Evolutionary conservation across 2,329 filamentous ascomycete genomes (phyloP).

Genomic region (Clarireedia homoeocarpa): DNA sequence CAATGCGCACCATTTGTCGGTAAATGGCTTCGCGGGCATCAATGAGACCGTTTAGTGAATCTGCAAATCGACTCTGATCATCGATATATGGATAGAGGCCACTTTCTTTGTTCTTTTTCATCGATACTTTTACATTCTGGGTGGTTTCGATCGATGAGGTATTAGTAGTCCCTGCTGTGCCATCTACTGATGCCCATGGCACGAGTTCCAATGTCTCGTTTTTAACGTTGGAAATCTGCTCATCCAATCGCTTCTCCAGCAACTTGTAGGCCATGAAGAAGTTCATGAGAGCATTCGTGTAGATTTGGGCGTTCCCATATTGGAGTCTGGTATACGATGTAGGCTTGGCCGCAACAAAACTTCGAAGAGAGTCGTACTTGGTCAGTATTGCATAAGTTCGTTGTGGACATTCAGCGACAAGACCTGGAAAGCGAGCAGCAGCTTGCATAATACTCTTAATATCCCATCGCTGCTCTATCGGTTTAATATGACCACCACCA

Average conservation of each 20-base stretch:
- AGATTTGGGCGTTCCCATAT: constrained; percentile 21
- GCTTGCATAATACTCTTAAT: constrained; percentile 21
- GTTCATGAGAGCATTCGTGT: constrained; percentile 22
- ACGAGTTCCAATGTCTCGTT: neutral
- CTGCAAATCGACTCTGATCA: neutral
- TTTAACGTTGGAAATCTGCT: neutral
- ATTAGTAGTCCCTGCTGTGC: too few relatives aligned
- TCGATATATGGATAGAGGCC: neutral
- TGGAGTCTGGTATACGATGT: constrained; percentile 11
- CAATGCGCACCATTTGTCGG: constrained; percentile 3
- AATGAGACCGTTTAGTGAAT: neutral
- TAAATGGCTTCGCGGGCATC: neutral
- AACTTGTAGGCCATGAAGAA: constrained; percentile 24
- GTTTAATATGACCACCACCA: constrained; percentile 24
- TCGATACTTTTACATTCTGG: too few relatives aligned
- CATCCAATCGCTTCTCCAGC: neutral
- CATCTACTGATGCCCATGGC: neutral
- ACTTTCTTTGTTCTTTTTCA: neutral
- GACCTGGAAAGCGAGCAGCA: constrained; percentile 23
- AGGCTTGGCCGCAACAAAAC: constrained; percentile 16
- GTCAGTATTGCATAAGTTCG: constrained; percentile 25
- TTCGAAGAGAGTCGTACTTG: constrained; percentile 23
- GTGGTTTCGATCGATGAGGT: too few relatives aligned
- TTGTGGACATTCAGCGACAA: constrained; percentile 21
- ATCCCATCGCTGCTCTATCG: constrained; percentile 16